Conservation (phyloP, 148 eudicot species). For the Polygonum aviculare region DNA sequence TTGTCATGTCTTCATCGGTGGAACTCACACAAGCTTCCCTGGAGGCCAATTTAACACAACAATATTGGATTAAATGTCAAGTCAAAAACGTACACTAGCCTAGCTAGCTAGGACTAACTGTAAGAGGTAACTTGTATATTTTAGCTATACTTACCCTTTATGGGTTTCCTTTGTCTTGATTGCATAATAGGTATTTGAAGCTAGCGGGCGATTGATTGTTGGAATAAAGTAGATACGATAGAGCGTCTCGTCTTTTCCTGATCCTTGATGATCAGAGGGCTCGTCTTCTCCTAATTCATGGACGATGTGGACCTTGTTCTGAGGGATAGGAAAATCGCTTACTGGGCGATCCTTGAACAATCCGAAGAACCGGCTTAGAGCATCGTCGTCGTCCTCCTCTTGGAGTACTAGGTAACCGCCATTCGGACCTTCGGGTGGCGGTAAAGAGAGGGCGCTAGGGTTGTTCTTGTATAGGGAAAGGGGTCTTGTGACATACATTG, state of each 20-base stretch:
- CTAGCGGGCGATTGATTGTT: conserved; percentile 21
- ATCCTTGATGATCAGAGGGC: not conserved
- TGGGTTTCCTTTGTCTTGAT: conserved; percentile 17
- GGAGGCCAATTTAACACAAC: not conserved
- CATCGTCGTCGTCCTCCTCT: conserved; percentile 35
- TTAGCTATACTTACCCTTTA: conserved; percentile 16
- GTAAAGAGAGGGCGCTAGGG: conserved; percentile 25
- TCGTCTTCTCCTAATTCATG: not conserved
- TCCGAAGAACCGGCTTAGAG: conserved; percentile 27
- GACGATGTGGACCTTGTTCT: conserved; percentile 32
- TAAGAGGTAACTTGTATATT: not conserved
- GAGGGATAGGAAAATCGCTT: conserved; percentile 47
- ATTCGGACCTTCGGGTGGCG: conserved; percentile 45
- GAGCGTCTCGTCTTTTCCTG: too few relatives aligned
- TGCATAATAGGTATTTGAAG: conserved; percentile 23
- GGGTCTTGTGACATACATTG: conserved; percentile 53
- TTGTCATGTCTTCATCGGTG: conserved; percentile 40
- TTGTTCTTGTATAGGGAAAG: conserved; percentile 26
- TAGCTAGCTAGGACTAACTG: not conserved
- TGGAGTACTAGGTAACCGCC: conserved; percentile 47
- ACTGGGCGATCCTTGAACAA: conserved; percentile 15
- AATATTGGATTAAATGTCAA: not conserved
- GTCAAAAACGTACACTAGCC: not conserved
- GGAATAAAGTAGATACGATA: conserved; percentile 21
- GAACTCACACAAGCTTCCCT: conserved; percentile 24